A percentile compares a stretch with the other conserved stretches of the same genome.
Evolutionary conservation across 139 green algal genomes (phyloP).

Genomic region (Penium margaritaceum): DNA sequence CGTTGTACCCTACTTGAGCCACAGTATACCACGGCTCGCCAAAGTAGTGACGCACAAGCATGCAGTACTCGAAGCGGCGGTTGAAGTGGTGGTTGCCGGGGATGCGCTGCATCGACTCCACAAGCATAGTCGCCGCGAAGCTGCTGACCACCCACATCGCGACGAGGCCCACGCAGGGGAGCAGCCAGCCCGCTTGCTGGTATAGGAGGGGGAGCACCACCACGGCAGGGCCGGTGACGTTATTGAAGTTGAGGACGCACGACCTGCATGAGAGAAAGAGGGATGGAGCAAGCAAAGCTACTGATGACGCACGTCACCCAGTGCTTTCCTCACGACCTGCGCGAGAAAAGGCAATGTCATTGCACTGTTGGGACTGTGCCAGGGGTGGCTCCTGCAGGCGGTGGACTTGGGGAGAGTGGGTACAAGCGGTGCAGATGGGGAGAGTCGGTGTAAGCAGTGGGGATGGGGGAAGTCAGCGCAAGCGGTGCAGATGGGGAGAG

Average conservation of each 20-base stretch:
- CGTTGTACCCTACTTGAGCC: conserved; percentile 25
- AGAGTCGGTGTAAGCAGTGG: too few species aligned
- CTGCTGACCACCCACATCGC: conserved; percentile 13
- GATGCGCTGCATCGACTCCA: conserved; percentile 32
- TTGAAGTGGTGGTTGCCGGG: conserved; percentile 31
- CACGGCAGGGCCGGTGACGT: conserved; percentile 28
- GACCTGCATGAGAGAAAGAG: too few species aligned
- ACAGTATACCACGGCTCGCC: conserved; percentile 23
- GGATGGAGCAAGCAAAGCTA: too few species aligned
- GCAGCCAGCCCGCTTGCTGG: conserved; percentile 31
- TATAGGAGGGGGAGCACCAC: conserved; percentile 30
- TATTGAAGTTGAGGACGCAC: conserved; percentile 36
- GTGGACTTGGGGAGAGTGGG: too few species aligned
- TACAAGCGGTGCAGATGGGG: too few species aligned
- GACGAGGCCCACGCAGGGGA: conserved; percentile 19
- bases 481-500: too few species aligned
- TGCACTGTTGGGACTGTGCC: too few species aligned
- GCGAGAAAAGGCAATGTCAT: too few species aligned
- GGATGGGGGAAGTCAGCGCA: too few species aligned
- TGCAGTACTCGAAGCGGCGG: conserved; percentile 35
- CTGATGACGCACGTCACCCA: too few species aligned
- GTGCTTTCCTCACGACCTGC: too few species aligned
- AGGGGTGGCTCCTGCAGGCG: too few species aligned
- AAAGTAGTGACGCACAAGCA: conserved; percentile 34
- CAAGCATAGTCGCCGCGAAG: conserved; percentile 33